Conservation (phyloP, 2,329 filamentous ascomycete genomes). For the Plectosphaerella plurivora region DNA sequence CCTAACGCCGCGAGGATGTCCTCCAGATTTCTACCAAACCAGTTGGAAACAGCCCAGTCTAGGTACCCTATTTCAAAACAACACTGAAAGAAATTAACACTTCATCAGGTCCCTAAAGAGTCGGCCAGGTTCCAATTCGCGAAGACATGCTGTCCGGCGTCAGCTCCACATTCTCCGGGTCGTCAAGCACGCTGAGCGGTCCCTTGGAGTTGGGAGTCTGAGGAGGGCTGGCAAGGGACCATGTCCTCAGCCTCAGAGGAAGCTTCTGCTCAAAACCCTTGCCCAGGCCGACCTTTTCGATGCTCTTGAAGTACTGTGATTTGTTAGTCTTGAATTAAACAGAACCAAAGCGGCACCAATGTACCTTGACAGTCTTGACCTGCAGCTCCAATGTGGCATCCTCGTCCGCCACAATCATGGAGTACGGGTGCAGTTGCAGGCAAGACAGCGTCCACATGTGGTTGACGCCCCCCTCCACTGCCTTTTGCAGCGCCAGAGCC, state of each 20-base stretch:
- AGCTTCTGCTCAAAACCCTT: constrained; percentile 42
- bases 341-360: background rate
- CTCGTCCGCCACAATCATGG: constrained; percentile 71
- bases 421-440: constrained; percentile 68
- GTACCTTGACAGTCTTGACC: constrained; percentile 58
- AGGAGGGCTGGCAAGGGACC: constrained; percentile 10
- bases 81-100: background rate
- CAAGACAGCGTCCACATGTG: constrained; percentile 78
- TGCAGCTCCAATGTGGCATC: constrained; percentile 62
- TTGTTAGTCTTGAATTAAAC: background rate
- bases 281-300: constrained; percentile 48
- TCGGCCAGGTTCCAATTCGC: constrained; percentile 10
- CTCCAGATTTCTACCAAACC: background rate
- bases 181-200: background rate
- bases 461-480: constrained; percentile 69
- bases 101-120: background rate
- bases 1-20: too few relatives aligned
- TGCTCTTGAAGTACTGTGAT: constrained; percentile 45
- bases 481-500: constrained; percentile 65
- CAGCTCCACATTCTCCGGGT: constrained; percentile 9
- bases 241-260: constrained; percentile 18
- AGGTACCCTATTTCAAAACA: background rate
- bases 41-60: background rate
- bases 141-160: constrained; percentile 15
- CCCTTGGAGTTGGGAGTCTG: constrained; percentile 13